phyloP scores from a whole-genome alignment of 208 protist genomes.

The Leishmania guyanensis region DNA sequence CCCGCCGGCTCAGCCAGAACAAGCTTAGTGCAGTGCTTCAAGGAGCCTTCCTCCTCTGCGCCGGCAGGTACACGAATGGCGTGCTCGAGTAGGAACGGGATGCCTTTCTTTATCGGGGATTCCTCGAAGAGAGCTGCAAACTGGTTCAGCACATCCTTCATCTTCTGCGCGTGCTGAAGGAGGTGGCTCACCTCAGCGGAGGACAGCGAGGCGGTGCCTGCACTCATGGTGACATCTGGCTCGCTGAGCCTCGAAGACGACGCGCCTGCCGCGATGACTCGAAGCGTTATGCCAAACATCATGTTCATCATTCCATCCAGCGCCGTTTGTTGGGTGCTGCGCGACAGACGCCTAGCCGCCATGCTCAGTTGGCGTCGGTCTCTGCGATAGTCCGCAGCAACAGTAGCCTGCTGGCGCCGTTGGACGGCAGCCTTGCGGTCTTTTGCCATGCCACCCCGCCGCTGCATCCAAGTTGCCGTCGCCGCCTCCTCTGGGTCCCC shows the following conservation, averaged over 20 bases:
- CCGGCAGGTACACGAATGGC: slow-evolving; percentile 44
- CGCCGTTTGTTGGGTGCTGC: slow-evolving; percentile 29
- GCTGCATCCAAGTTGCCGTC: slow-evolving; percentile 5
- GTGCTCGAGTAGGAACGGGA: slow-evolving; percentile 76
- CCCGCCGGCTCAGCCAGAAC: slow-evolving; percentile 65
- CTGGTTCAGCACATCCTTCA: slow-evolving; percentile 64
- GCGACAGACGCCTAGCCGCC: slow-evolving; percentile 11
- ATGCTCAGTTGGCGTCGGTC: slow-evolving; percentile 3
- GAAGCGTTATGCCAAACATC: slow-evolving; percentile 34
- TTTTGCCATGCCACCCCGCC: neutral
- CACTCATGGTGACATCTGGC: neutral
- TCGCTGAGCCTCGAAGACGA: neutral
- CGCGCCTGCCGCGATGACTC: slow-evolving; percentile 13
- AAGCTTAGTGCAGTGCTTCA: slow-evolving; percentile 43
- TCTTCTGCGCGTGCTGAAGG: slow-evolving; percentile 26
- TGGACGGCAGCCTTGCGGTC: neutral
- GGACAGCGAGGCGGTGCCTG: neutral
- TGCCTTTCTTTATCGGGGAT: slow-evolving; percentile 73
- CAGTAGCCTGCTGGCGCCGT: slow-evolving; percentile 5
- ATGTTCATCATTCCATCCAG: slow-evolving; percentile 39
- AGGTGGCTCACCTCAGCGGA: neutral
- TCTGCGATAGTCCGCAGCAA: slow-evolving; percentile 3
- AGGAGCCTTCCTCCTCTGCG: slow-evolving; percentile 17
- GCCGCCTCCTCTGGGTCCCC: neutral
- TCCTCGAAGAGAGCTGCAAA: slow-evolving; percentile 73